Evolutionary conservation across 805 yeast genomes (phyloP), one percentile per base, ranked within the genome.

Genomic region (Tetrapisispora taiwanensis): DNA sequence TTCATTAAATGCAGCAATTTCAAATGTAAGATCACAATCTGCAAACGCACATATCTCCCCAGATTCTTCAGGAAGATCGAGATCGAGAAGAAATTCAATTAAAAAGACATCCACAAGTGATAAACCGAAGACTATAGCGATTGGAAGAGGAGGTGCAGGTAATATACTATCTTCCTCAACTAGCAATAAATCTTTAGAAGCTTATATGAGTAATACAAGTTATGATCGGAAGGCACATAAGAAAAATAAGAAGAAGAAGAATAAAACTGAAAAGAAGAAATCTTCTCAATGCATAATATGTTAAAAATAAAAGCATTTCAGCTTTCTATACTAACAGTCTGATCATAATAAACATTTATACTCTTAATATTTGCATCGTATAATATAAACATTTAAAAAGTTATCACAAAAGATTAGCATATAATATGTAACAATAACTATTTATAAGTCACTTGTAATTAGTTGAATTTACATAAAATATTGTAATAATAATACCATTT

Each of bases 71-170:
- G 19, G 15, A 13, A 28, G 20, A 37, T 10, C 33, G 5, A 15
- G 20, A 10, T 18, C 39, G 7, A 38, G 39, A 37, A 28, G 36
- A 26, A 42, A 33, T 24, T 42, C 45, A 3, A 31, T 35, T 4
- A 36, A 27, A 15, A 37, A 24, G 19, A 20, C 33, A 4, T 8
- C 15, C 2, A 20, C 46, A 12, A 30, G 28, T 33, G 40, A 42
- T 10, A 30, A 20, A 30, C 44, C 44, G 4, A 42, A 36, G 30
- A 35, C 54, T 10, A 51, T 62, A 18, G 55, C 51, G 7, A 56
- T 62, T 13, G 66, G 66, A 4, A 51, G 66, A 44, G 66, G 66
- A 19, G 66, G 66, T 24, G 66, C 65, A 4, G 66, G 66, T 10
- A 62, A 62, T 45, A 59, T 62, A 12, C 49, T 62, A n/a, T 54